Percentiles rank a stretch among this genome's conserved stretches.
phyloP scores from a whole-genome alignment of 176 grass and related monocot species.

The Avena insularis region DNA sequence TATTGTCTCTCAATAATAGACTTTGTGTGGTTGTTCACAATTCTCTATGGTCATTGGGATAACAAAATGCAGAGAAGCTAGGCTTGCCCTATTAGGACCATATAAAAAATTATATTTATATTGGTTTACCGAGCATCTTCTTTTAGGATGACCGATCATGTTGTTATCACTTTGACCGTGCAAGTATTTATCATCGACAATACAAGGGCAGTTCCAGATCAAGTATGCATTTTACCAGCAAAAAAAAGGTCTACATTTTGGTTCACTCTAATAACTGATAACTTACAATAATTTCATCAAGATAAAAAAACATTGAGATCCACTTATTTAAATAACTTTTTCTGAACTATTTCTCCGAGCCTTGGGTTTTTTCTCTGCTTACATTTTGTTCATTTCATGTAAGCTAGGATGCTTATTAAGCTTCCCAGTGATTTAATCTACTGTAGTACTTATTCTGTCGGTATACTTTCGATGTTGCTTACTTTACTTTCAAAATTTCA shows the following conservation, averaged over 20 bases:
- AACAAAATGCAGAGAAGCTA: not conserved
- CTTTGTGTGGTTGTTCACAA: not conserved
- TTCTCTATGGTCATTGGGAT: not conserved
- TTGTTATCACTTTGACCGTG: not conserved
- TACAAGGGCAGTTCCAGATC: not conserved
- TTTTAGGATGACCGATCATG: not conserved
- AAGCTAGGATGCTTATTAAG: not conserved
- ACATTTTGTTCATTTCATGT: not conserved
- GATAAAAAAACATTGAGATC: not conserved
- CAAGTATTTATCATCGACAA: not conserved
- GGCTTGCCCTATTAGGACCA: not conserved
- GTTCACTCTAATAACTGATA: not conserved
- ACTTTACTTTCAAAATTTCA: not conserved
- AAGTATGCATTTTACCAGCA: not conserved
- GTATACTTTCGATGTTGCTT: not conserved
- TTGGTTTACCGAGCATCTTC: not conserved
- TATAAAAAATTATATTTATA: not conserved
- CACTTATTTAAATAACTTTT: not conserved
- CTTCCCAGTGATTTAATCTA: not conserved
- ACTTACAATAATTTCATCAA: not conserved
- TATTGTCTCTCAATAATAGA: not conserved
- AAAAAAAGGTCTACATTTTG: not conserved
- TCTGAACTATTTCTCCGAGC: not conserved
- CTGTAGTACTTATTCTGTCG: not conserved
- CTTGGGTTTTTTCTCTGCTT: not conserved